A percentile compares a stretch with the other conserved stretches of the same genome.
Conservation (phyloP, 352 stramenopile species). For the Phytophthora fragariae region DNA sequence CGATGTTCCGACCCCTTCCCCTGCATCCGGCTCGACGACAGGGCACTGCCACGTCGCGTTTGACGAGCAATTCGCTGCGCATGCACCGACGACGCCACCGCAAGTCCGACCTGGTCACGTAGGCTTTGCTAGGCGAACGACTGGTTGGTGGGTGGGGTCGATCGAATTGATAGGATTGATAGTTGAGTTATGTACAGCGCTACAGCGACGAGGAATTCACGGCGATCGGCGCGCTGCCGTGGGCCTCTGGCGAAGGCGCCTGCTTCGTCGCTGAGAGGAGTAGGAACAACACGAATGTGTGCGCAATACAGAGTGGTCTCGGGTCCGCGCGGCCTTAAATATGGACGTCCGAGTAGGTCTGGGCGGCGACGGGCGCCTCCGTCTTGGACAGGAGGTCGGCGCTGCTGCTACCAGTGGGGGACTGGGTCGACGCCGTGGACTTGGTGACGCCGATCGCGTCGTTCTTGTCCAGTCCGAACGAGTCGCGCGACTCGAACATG, state of each 20-base stretch:
- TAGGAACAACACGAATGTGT: constrained; percentile 36
- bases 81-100: neutral
- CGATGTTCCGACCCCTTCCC: constrained; percentile 22
- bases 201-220: constrained; percentile 61
- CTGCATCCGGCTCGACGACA: constrained; percentile 7
- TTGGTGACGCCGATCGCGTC: constrained; percentile 37
- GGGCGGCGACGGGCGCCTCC: constrained; percentile 23
- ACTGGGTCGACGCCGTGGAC: constrained; percentile 41
- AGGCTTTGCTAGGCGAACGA: constrained; percentile 1
- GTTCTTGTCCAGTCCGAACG: constrained; percentile 50
- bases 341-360: constrained; percentile 63
- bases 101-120: constrained; percentile 5
- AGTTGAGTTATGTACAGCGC: constrained; percentile 39
- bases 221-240: constrained; percentile 30
- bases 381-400: constrained; percentile 29
- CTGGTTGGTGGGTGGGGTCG: constrained; percentile 12
- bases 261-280: constrained; percentile 19
- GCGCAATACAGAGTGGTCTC: constrained; percentile 36
- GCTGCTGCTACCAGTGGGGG: constrained; percentile 30
- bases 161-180: constrained; percentile 31
- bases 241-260: constrained; percentile 22
- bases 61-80: constrained; percentile 3
- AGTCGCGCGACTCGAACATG: constrained; percentile 53
- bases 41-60: constrained; percentile 10
- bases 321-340: constrained; percentile 36